Base-by-base conservation (phyloP, 768 basidiomycete genomes). In the Mycena maculata region DNA sequence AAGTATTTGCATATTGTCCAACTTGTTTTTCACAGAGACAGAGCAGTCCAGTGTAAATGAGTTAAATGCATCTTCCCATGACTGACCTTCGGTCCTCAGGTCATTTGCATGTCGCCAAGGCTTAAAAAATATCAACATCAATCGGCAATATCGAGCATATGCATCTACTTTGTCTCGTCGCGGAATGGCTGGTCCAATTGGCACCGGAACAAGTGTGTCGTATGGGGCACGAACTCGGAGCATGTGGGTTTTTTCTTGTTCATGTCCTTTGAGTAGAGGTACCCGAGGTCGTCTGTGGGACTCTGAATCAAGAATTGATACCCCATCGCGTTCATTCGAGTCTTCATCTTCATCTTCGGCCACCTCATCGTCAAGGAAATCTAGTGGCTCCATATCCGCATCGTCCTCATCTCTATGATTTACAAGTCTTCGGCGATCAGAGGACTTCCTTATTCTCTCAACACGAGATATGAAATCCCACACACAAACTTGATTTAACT, bases 121-220 rank as follows among this genome's bases (percentile, higher is more conserved):
- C 65, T 83, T 82, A 68, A 84, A 84, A 0, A 84, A 72, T 18
- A 82, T 76, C 4, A 85, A 61, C 82, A 84, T 84, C 3, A 80
- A 58, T 2, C 77, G 65, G 57, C 74, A 77, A 60, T 81, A 82
- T 8, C 58, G 58, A 0, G 63, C 68, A 15, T 68, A 61, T 0
- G 50, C 4, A 9, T 73, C 59, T 9, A 20, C 8, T 28, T 55
- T 54, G 61, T 83, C 78, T 8, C 75, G 54, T 0, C 78, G 66
- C 8, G 82, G 82, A 1, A 85, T 55, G 0, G 36, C 38, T 0
- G 79, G 62, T 1, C 84, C 84, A 20, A n/a, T n/a, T n/a, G n/a
- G n/a, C n/a, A n/a, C n/a, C n/a, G n/a, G n/a, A n/a, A n/a, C n/a
- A n/a, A n/a, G n/a, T n/a, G n/a, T n/a, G n/a, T n/a, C n/a, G n/a